Percentiles rank a stretch among this genome's conserved stretches.
phyloP scores from a whole-genome alignment of 768 basidiomycete species.

The Boletus sensibilis region DNA sequence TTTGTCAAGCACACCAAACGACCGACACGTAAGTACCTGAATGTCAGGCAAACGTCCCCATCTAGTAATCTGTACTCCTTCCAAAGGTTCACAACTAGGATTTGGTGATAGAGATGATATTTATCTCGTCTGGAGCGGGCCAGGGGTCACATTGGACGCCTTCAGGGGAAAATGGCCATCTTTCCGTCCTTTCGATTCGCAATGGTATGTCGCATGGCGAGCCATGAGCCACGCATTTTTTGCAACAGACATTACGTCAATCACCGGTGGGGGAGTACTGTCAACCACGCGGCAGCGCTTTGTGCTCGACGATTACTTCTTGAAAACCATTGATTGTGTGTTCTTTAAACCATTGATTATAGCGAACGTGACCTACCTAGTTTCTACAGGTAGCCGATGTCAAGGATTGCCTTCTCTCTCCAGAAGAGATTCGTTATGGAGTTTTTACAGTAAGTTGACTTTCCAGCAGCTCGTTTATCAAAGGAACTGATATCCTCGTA shows the following conservation, averaged over 20 bases:
- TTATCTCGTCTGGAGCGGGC: slow-evolving; percentile 17
- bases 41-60: not conserved
- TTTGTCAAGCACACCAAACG: not conserved
- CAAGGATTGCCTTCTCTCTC: slow-evolving; percentile 12
- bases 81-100: not conserved
- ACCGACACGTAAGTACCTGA: not conserved
- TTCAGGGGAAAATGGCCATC: slow-evolving; percentile 10
- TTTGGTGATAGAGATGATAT: not conserved
- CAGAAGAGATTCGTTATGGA: slow-evolving; percentile 23
- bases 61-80: not conserved
- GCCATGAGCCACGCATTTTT: slow-evolving; percentile 10
- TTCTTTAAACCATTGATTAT: not conserved
- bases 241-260: not conserved
- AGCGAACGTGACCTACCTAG: not conserved
- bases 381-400: slow-evolving; percentile 3
- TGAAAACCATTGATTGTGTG: slow-evolving; percentile 26
- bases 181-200: not conserved
- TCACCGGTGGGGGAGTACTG: not conserved
- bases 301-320: slow-evolving; percentile 18
- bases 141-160: slow-evolving; percentile 6
- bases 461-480: not conserved
- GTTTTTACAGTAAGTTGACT: slow-evolving; percentile 27
- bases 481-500: not conserved
- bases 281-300: slow-evolving; percentile 6
- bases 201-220: slow-evolving; percentile 9